These are phyloP conservation scores for Diaporthe ilicicola DNA, from an alignment of 2,329 filamentous ascomycete species.

Conservation along the genomic window DNA sequence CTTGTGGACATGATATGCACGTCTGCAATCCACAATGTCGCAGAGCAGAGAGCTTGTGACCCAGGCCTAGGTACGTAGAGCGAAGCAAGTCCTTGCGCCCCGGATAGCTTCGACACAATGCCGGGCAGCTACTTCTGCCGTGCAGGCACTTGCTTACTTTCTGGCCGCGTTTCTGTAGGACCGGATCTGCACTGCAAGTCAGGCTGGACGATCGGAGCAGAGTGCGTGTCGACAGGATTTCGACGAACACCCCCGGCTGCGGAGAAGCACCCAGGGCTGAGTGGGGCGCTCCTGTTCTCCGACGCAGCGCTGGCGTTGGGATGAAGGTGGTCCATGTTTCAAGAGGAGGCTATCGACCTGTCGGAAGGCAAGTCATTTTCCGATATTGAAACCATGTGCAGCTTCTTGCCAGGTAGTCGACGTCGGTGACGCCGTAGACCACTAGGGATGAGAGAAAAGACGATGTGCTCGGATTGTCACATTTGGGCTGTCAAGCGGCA, in stretches of 20 bases:
- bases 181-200: slow-evolving; percentile 3
- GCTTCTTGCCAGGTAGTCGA: slow-evolving; percentile 16
- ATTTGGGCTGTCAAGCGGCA: not conserved
- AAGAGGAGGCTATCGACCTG: slow-evolving; percentile 16
- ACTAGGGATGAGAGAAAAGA: not conserved
- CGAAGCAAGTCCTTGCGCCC: not conserved
- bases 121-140: not conserved
- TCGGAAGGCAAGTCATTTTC: slow-evolving; percentile 18
- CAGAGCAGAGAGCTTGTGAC: not conserved
- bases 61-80: not conserved
- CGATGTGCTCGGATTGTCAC: not conserved
- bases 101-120: not conserved
- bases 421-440: slow-evolving; percentile 8
- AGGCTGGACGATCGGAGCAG: not conserved
- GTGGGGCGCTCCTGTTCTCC: slow-evolving; percentile 10
- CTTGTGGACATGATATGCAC: not conserved
- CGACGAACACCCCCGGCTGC: not conserved
- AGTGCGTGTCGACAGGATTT: not conserved
- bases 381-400: slow-evolving; percentile 20
- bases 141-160: not conserved
- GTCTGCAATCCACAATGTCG: not conserved
- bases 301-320: slow-evolving; percentile 17
- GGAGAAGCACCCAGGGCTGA: not conserved
- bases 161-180: not conserved
- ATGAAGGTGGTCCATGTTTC: slow-evolving; percentile 21